Evolutionary conservation across 768 basidiomycete species (phyloP).

Genomic region (Neoboletus magnificus): DNA sequence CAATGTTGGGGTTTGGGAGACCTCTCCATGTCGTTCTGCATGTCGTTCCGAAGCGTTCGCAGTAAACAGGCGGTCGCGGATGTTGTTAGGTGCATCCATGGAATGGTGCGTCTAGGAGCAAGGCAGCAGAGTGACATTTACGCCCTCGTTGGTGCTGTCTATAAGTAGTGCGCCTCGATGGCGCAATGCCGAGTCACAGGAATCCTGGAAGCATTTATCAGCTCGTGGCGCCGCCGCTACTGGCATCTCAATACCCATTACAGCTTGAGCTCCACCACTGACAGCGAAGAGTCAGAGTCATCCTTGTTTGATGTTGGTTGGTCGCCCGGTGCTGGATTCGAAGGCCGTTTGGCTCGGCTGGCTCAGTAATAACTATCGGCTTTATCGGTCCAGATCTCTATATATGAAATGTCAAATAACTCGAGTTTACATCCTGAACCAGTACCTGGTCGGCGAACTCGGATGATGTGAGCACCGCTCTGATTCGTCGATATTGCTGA

Average conservation of each 20-base stretch:
- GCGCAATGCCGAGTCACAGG: background rate
- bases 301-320: background rate
- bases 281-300: background rate
- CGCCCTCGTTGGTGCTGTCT: background rate
- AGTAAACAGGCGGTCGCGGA: background rate
- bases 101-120: background rate
- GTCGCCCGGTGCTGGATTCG: background rate
- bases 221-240: no score
- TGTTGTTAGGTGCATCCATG: background rate
- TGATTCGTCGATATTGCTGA: no score
- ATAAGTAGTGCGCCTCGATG: conserved; percentile 2
- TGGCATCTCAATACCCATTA: background rate
- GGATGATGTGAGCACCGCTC: no score
- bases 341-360: background rate
- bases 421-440: no score
- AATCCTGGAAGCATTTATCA: background rate
- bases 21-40: background rate
- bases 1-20: conserved; percentile 12
- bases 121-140: background rate
- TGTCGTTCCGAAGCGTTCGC: background rate
- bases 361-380: background rate
- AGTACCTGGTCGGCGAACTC: no score
- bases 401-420: background rate
- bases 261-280: background rate
- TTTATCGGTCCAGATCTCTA: background rate